These are phyloP conservation scores for Coemansia sp. DNA, from an alignment of 192 early-diverging fungal species.

Conservation along the genomic window DNA sequence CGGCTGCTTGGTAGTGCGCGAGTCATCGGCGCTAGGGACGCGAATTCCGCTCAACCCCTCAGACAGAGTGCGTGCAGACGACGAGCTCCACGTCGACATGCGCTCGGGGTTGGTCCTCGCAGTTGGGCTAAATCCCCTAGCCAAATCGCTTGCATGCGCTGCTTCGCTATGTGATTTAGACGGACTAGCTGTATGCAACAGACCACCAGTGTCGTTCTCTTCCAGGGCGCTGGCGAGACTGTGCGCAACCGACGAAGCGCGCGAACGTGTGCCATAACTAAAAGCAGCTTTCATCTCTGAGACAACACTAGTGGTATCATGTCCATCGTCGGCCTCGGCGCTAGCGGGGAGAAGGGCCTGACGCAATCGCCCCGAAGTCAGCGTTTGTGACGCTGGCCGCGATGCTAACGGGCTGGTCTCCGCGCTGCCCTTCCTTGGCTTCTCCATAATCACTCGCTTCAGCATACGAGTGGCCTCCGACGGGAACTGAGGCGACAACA, in stretches of 20 bases:
- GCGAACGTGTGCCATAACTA: slow-evolving; percentile 18
- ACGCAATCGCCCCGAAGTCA: neutral
- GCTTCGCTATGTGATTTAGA: neutral
- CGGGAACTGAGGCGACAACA: slow-evolving; percentile 38
- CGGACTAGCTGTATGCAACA: neutral
- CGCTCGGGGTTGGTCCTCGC: slow-evolving; percentile 34
- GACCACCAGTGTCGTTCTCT: slow-evolving; percentile 17
- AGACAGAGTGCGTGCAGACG: slow-evolving; percentile 42
- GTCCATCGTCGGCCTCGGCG: neutral
- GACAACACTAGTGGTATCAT: neutral
- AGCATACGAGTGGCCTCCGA: slow-evolving; percentile 51
- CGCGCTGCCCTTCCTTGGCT: slow-evolving; percentile 11
- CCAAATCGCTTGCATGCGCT: slow-evolving; percentile 9
- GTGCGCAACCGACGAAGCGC: slow-evolving; percentile 33
- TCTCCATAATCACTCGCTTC: slow-evolving; percentile 38
- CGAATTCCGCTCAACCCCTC: slow-evolving; percentile 28
- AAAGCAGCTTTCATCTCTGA: slow-evolving; percentile 7
- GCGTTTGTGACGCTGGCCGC: neutral
- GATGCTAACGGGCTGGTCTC: slow-evolving; percentile 2
- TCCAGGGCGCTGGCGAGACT: slow-evolving; percentile 36
- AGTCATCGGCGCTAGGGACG: slow-evolving; percentile 33
- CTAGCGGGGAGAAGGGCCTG: neutral
- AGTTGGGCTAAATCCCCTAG: slow-evolving; percentile 17
- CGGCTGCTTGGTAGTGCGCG: slow-evolving; percentile 21
- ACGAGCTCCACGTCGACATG: slow-evolving; percentile 57